Percentiles rank a stretch among this genome's conserved stretches.
Conservation (phyloP, 306 rosid species). For the Vicia villosa region DNA sequence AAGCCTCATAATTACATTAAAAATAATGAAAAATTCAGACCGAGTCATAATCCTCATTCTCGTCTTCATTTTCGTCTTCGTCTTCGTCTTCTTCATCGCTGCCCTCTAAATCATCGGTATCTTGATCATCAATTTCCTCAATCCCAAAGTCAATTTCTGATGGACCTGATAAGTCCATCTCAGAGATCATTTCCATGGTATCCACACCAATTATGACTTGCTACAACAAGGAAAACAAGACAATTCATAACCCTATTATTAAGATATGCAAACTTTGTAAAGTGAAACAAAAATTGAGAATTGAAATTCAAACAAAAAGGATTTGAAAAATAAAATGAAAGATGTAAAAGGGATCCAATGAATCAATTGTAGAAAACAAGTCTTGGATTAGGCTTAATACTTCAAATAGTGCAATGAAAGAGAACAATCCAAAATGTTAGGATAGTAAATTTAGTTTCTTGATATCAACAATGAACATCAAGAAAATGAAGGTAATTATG, state of each 20-base stretch:
- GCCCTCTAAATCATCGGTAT: constrained; percentile 55
- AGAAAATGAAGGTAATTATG: constrained; percentile 5
- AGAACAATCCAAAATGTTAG: constrained; percentile 15
- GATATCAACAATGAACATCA: neutral
- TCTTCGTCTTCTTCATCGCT: constrained; percentile 50
- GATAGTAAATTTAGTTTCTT: constrained; percentile 7
- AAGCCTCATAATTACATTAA: constrained; percentile 14
- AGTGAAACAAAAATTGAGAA: constrained; percentile 23
- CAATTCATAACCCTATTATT: constrained; percentile 31
- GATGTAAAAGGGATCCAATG: constrained; percentile 5
- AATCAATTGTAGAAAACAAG: constrained; percentile 25
- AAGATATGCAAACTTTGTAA: constrained; percentile 16
- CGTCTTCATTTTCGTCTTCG: constrained; percentile 43
- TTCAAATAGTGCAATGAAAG: constrained; percentile 18
- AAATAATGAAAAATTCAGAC: constrained; percentile 45
- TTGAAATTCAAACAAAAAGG: constrained; percentile 10
- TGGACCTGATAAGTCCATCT: constrained; percentile 79
- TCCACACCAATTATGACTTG: constrained; percentile 94
- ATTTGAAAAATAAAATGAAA: constrained; percentile 8
- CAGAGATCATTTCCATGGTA: constrained; percentile 79
- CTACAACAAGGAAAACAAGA: constrained; percentile 54
- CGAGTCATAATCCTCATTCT: constrained; percentile 66
- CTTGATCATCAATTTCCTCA: constrained; percentile 85
- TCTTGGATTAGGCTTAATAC: constrained; percentile 10
- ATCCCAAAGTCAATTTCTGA: constrained; percentile 84